Evolutionary conservation across 139 green algal species (phyloP), one percentile per base, ranked within the genome.

Genomic region (Haematococcus sp.): DNA sequence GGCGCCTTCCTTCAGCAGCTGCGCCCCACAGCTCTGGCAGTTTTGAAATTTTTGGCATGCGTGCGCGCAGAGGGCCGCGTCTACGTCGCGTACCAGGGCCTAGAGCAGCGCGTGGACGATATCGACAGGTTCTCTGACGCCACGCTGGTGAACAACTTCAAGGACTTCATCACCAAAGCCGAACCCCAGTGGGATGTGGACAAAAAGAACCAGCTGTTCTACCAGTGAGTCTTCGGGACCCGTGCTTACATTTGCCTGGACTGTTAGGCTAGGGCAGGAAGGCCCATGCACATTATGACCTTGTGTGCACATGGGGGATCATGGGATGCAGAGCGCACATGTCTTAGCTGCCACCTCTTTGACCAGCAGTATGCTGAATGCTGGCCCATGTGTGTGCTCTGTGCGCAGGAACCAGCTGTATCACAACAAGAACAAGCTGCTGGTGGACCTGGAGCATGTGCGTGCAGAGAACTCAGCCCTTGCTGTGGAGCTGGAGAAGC

Each of bases 381-480:
- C 7, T 19, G 4, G 4, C 7, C 52, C 32, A n/a, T 2, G 16
- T 43, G 59, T 23, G 40, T 22, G 40, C 27, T 4, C 11, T 49
- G 13, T 31, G 35, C 19, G 30, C 81, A 90, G 85, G 27, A 70
- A 88, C 44, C 70, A 88, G 75, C 79, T 90, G 25, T 83, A 82
- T 51, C 78, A 85, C 43, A 78, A 87, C 65, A 79, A 79, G 17
- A 71, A 46, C 13, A 68, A 78, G 13, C 76, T 94, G 43, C 31
- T 80, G 13, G 81, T 94, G 9, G 87, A 94, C 75, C 77, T 94
- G 28, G 81, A 87, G 67, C 81, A 92, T 76, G 73, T 94, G 33
- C 82, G 86, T 11, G 63, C 70, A 2, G 86, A 86, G 68, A 86
- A 94, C 59, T 49, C 67, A 2, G 67, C 81, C 4, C 85, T 97